Evolutionary conservation across 2,329 filamentous ascomycete genomes (phyloP), one percentile per base, ranked within the genome.

Genomic region (Calonectria hawksworthii): DNA sequence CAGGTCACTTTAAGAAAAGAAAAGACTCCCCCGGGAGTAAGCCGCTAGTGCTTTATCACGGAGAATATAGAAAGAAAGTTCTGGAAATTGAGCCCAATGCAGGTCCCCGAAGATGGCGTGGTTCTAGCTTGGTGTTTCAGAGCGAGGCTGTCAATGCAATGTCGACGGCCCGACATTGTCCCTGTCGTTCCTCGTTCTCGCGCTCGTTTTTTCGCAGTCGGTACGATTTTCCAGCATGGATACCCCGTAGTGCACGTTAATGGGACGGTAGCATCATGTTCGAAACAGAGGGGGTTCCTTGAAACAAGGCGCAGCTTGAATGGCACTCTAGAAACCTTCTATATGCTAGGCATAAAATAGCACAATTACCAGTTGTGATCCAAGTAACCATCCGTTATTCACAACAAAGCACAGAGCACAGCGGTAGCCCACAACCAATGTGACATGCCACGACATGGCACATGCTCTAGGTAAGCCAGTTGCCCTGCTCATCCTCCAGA

Each of bases 401-500:
- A 13, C n/a, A 3, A 23, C n/a, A 13, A 6, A 47, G 21, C 44
- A 23, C 44, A 6, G 23, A 11, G 10, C 34, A 18, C n/a, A 26
- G 13, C 13, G 14, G n/a, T 11, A 41, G 14, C 36, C 56, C 36
- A 41, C 38, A 23, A 18, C 8, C 1, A 14, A 28, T 63, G 16
- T 21, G 56, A 41, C 23, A 16, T 13, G 26, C 21, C 23, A 30
- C 7, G 3, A 1, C n/a, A 41, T 13, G 3, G 2, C n/a, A 13
- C 23, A 36, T 10, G 4, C 23, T 26, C 56, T 41, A 72, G 34
- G 41, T 59, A 5, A 72, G 28, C 70, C 70, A 72, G 44, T 68
- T 72, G 21, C 70, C 70, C 26, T 72, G n/a, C 44, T 72, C 70
- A 36, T 72, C 70, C 44, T 68, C 70, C 41, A 65, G 52, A 11